phyloP scores from a whole-genome alignment of 164 flowering plant genomes.

The Nymphaea thermarum region DNA sequence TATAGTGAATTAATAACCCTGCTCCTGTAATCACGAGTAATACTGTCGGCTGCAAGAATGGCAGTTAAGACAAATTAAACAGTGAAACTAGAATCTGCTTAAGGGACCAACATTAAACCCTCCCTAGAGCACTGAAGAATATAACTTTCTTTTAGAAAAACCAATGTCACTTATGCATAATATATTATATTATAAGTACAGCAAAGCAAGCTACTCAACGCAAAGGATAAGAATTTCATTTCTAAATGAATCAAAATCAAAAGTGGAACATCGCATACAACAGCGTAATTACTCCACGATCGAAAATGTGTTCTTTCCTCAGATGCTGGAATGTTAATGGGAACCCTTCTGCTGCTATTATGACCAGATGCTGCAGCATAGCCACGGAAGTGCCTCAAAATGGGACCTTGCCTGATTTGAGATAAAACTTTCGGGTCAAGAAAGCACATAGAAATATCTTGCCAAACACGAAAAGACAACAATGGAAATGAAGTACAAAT shows the following conservation, averaged over 20 bases:
- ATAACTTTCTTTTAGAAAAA: background rate
- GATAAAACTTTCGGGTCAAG: too few species aligned
- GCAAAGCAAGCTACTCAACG: background rate
- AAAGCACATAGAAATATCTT: too few species aligned
- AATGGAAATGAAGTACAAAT: too few species aligned
- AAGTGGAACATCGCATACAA: slow-evolving; percentile 28
- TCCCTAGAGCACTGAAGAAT: background rate
- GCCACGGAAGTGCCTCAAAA: too few species aligned
- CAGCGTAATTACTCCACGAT: slow-evolving; percentile 22
- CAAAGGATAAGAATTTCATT: background rate
- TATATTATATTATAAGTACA: background rate
- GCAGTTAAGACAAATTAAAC: background rate
- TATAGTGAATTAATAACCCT: slow-evolving; percentile 37
- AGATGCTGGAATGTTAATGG: too few species aligned
- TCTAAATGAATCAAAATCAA: background rate
- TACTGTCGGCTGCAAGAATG: slow-evolving; percentile 47
- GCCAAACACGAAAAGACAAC: too few species aligned
- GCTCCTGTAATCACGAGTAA: slow-evolving; percentile 45
- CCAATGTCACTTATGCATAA: background rate
- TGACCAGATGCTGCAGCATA: too few species aligned
- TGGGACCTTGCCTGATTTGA: too few species aligned
- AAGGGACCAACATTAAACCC: background rate
- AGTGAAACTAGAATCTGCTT: background rate
- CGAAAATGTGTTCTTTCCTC: slow-evolving; percentile 10
- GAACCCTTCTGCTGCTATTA: too few species aligned